These are phyloP conservation scores for Klebsormidium nitens DNA, from an alignment of 139 green algal genomes.

Conservation along the genomic window DNA sequence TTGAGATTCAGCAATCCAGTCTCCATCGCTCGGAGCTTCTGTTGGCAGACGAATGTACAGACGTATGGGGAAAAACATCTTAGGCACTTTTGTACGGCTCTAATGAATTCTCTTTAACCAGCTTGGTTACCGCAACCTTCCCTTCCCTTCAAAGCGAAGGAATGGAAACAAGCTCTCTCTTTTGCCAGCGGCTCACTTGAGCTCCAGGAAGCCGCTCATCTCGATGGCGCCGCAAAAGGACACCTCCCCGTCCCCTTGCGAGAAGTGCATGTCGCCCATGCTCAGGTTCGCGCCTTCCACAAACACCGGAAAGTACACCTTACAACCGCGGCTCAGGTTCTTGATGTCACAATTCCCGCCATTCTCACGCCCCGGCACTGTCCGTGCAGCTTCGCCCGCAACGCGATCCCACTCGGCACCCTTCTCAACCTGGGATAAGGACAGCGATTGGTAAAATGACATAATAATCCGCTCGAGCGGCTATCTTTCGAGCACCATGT, in stretches of 20 bases:
- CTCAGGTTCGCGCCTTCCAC: slow-evolving; percentile 63
- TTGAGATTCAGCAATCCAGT: too few species aligned
- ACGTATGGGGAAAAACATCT: too few species aligned
- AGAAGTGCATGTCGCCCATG: slow-evolving; percentile 74
- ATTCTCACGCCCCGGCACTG: slow-evolving; percentile 65
- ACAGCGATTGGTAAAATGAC: slow-evolving; percentile 3
- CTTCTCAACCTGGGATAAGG: slow-evolving; percentile 6
- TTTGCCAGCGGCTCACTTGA: too few species aligned
- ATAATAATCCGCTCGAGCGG: too few species aligned
- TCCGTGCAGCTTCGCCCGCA: slow-evolving; percentile 56
- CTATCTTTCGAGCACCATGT: too few species aligned
- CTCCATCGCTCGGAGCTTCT: too few species aligned
- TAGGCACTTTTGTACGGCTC: too few species aligned
- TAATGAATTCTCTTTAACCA: too few species aligned
- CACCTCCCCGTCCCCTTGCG: slow-evolving; percentile 67
- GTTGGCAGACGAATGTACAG: too few species aligned
- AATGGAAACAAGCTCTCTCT: too few species aligned
- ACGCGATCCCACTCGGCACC: slow-evolving; percentile 43
- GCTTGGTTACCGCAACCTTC: too few species aligned
- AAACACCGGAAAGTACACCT: slow-evolving; percentile 68
- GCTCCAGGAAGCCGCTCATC: slow-evolving; percentile 62
- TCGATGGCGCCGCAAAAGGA: slow-evolving; percentile 66
- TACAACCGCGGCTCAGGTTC: slow-evolving; percentile 59
- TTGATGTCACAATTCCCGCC: slow-evolving; percentile 79
- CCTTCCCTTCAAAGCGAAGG: too few species aligned